Evolutionary conservation across 495 filamentous ascomycete genomes (phyloP), one percentile per base, ranked within the genome.

Genomic region (Penicillium ucsense): DNA sequence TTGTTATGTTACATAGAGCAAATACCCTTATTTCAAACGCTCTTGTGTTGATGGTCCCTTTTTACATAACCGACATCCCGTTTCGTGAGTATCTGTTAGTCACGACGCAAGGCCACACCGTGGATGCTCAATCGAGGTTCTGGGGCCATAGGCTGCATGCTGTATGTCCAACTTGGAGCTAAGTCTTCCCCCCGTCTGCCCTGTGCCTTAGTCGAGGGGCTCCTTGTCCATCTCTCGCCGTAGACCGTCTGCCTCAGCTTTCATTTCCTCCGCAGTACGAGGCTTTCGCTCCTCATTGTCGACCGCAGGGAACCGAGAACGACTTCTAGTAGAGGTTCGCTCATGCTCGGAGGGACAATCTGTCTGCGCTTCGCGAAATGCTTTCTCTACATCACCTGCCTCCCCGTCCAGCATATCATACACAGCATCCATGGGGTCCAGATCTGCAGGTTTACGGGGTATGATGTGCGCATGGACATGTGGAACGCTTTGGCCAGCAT

Each of bases 401-500:
- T 94, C 88, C 33, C 76, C 80, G 59, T 94, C 89, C 64, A 96
- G 71, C 73, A 84, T 70, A 46, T 81, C 78, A 67, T 97, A 95
- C 42, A 97, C 77, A 52, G 66, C 70, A 70, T 85, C 82, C 29
- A 66, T 74, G 0, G 72, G 77, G 3, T 76, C 80, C 37, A 83
- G 41, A 70, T 85, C 82, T 20, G 63, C 69, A 46, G 48, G 51
- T 54, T 75, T 75, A 36, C 92, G 70, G 27, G 92, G 92, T 45
- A 98, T 96, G 33, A 97, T 80, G 70, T 98, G 94, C 41, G 85
- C 82, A 67, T 98, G 94, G 9, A 97, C 81, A 69, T 98, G 92
- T 7, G 85, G 71, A 27, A 98, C 89, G 29, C 79, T 86, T 74
- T 98, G 92, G 0, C 92, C 92, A 1, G 94, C 88, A 52, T 86